Evolutionary conservation across 2,329 filamentous ascomycete species (phyloP).

Genomic region (Alternaria sp.): DNA sequence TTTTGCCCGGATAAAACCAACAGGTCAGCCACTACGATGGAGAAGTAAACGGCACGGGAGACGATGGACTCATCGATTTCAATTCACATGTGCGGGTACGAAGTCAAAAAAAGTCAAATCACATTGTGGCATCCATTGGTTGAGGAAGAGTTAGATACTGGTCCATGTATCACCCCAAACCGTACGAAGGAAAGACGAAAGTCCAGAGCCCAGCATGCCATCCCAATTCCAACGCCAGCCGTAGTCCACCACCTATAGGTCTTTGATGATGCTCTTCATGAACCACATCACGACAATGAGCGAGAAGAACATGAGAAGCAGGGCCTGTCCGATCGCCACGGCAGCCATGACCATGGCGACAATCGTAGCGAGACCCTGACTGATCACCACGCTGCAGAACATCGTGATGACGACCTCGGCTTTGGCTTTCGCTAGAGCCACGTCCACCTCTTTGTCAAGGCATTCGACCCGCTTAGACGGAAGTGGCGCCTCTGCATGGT

Average conservation of each 20-base stretch:
- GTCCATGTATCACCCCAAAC: not conserved
- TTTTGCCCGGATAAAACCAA: not conserved
- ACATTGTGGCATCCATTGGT: not conserved
- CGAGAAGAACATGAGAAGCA: not conserved
- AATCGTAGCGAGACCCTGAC: not conserved
- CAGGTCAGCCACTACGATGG: fast-evolving
- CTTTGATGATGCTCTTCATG: not conserved
- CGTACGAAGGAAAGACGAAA: not conserved
- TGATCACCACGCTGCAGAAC: not conserved
- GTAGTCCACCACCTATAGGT: not conserved
- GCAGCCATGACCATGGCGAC: not conserved
- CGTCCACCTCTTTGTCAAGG: not conserved
- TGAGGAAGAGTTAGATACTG: not conserved
- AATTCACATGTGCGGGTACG: not conserved
- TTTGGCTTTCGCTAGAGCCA: not conserved
- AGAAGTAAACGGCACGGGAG: not conserved
- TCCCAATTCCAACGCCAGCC: not conserved
- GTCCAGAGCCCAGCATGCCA: not conserved
- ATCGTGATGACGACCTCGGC: not conserved
- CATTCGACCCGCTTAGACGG: not conserved
- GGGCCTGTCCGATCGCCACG: not conserved
- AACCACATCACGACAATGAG: not conserved
- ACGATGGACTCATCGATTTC: not conserved
- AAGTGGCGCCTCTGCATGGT: not conserved
- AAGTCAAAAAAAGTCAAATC: not conserved